phyloP scores from a whole-genome alignment of 805 yeast genomes.

The Metschnikowia bowlesiae region DNA sequence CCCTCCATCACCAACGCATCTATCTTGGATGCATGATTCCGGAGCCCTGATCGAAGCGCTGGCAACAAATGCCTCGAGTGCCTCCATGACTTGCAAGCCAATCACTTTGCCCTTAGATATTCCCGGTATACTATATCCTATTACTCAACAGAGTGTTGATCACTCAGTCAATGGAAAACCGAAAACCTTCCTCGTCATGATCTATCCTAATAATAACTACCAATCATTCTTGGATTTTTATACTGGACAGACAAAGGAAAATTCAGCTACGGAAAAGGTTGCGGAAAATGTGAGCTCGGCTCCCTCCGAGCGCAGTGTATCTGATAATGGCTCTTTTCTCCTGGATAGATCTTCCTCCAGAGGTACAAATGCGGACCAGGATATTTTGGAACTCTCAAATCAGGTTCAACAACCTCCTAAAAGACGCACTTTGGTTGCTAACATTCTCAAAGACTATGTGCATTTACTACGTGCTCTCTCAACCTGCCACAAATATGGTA shows the following conservation, averaged over 20 bases:
- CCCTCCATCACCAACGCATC: conserved; percentile 15
- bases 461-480: conserved; percentile 21
- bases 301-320: conserved; percentile 9
- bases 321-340: not conserved
- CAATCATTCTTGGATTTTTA: conserved; percentile 14
- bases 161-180: not conserved
- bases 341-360: conserved; percentile 7
- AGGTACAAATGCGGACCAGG: conserved; percentile 11
- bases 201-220: conserved; percentile 19
- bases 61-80: not conserved
- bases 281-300: conserved; percentile 12
- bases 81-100: conserved; percentile 10
- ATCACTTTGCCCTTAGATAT: conserved; percentile 25
- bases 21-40: not conserved
- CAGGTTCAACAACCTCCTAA: conserved; percentile 17
- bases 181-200: conserved; percentile 19
- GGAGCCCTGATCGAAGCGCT: not conserved
- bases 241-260: conserved; percentile 5
- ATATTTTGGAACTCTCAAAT: conserved; percentile 14
- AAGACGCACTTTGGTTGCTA: conserved; percentile 16
- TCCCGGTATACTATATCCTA: conserved; percentile 28
- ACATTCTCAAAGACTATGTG: conserved; percentile 22
- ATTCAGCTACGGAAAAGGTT: conserved; percentile 3
- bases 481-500: conserved; percentile 32
- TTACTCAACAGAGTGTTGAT: conserved; percentile 15